Conservation (phyloP, 2,329 filamentous ascomycete genomes). For the Harringtonia lauricola region DNA sequence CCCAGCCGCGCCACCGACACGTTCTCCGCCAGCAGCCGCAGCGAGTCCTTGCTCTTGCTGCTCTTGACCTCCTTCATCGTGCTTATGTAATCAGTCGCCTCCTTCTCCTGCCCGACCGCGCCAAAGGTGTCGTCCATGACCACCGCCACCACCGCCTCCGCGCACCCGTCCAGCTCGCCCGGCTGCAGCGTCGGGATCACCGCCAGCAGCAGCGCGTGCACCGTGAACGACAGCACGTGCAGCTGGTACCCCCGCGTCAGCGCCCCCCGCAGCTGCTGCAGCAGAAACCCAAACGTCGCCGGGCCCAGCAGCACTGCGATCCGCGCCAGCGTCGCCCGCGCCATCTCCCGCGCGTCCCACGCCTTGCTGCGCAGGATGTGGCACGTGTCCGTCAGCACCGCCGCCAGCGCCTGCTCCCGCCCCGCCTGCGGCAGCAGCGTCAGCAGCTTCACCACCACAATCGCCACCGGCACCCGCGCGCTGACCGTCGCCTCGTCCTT, state of each 20-base stretch:
- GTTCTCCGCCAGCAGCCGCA: conserved; percentile 81
- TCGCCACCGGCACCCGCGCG: conserved; percentile 78
- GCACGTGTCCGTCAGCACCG: conserved; percentile 82
- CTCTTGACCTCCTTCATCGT: conserved; percentile 97
- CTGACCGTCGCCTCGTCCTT: conserved; percentile 94
- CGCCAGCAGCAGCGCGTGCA: conserved; percentile 79
- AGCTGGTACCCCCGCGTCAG: conserved; percentile 82
- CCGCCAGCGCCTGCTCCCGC: conserved; percentile 64
- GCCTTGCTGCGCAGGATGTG: conserved; percentile 85
- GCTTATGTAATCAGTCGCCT: conserved; percentile 87
- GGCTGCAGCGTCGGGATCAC: conserved; percentile 58
- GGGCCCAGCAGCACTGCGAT: conserved; percentile 75
- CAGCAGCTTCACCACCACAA: conserved; percentile 80
- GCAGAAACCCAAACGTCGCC: conserved; percentile 78
- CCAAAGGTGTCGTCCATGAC: conserved; percentile 99
- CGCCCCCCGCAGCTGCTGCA: conserved; percentile 79
- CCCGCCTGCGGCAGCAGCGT: conserved; percentile 65
- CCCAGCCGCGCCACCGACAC: conserved; percentile 65
- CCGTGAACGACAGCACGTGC: conserved; percentile 87
- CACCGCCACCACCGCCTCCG: conserved; percentile 65
- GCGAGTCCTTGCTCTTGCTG: conserved; percentile 95
- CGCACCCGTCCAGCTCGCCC: conserved; percentile 82
- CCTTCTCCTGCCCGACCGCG: conserved; percentile 84
- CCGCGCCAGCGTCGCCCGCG: conserved; percentile 75
- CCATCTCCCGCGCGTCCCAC: conserved; percentile 82